Evolutionary conservation across 1,139 yeast genomes (phyloP).

Genomic region (Taphrina sp.): DNA sequence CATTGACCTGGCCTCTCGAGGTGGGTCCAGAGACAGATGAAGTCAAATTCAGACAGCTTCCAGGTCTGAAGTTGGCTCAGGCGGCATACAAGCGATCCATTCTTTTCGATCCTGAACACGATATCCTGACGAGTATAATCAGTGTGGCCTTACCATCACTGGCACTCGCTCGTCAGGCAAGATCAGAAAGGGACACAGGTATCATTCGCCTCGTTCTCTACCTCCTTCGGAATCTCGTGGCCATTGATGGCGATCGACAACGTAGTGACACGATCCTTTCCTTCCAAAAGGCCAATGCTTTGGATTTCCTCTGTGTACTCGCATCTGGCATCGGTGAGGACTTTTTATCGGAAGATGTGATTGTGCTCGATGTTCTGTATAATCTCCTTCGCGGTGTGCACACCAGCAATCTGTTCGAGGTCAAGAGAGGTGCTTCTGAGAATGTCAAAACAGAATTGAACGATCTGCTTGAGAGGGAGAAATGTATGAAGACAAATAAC

Average conservation of each 20-base stretch:
- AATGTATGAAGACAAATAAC: conserved; percentile 48
- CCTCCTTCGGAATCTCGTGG: conserved; percentile 70
- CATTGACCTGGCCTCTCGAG: conserved; percentile 82
- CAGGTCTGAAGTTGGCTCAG: conserved; percentile 66
- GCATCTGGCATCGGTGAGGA: conserved; percentile 64
- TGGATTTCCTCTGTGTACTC: conserved; percentile 67
- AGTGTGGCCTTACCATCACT: conserved; percentile 69
- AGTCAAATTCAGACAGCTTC: conserved; percentile 55
- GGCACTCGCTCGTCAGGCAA: conserved; percentile 51
- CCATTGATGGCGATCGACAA: conserved; percentile 78
- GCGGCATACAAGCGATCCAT: conserved; percentile 68
- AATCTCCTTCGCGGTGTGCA: conserved; percentile 60
- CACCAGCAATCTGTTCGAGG: conserved; percentile 43
- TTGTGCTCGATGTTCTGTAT: conserved; percentile 68
- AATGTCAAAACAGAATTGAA: conserved; percentile 45
- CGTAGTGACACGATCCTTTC: conserved; percentile 57
- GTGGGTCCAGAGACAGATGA: conserved; percentile 53
- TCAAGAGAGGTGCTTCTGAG: not conserved
- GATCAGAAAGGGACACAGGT: conserved; percentile 71
- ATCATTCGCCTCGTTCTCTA: conserved; percentile 69
- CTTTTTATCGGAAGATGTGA: conserved; percentile 63
- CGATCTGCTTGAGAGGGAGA: conserved; percentile 60
- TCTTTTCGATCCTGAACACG: conserved; percentile 58
- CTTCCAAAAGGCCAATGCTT: conserved; percentile 66
- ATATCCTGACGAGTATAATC: conserved; percentile 65